Evolutionary conservation across 2,329 filamentous ascomycete species (phyloP).

Genomic region (Zelopaecilomyces penicillatus): DNA sequence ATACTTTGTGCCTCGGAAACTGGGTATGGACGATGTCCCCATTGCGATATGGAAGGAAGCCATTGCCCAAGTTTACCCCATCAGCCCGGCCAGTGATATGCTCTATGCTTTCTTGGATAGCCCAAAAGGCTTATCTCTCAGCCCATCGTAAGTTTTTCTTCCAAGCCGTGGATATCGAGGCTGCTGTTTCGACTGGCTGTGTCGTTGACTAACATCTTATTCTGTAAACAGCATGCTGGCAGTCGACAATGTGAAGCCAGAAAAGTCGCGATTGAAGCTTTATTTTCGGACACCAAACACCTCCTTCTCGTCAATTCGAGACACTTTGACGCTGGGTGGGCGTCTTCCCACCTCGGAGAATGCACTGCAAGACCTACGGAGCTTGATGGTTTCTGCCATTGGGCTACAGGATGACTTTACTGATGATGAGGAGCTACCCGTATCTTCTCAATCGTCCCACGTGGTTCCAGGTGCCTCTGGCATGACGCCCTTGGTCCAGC

Average conservation of each 20-base stretch:
- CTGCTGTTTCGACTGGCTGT: background rate
- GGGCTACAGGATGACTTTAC: background rate
- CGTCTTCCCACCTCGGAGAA: background rate
- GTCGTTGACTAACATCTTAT: background rate
- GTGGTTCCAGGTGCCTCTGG: too few species aligned
- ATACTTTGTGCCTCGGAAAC: too few species aligned
- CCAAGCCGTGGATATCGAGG: background rate
- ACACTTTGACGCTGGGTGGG: constrained; percentile 6
- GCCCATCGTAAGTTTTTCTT: background rate
- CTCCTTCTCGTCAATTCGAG: constrained; percentile 1
- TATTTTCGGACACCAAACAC: constrained; percentile 4
- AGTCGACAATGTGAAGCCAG: constrained; percentile 2
- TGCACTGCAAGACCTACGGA: constrained; percentile 1
- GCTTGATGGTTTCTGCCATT: background rate
- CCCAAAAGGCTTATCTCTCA: too few species aligned
- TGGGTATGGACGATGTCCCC: too few species aligned
- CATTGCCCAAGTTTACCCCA: background rate
- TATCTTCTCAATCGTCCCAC: too few species aligned
- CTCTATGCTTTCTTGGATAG: background rate
- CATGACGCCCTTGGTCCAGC: too few species aligned
- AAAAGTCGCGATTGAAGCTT: constrained; percentile 7
- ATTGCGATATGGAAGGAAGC: background rate
- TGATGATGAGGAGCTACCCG: too few species aligned
- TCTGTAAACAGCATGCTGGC: constrained; percentile 2
- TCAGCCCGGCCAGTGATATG: background rate